Conservation (phyloP, 2,329 filamentous ascomycete species). For the Trichoderma semiorbis region DNA sequence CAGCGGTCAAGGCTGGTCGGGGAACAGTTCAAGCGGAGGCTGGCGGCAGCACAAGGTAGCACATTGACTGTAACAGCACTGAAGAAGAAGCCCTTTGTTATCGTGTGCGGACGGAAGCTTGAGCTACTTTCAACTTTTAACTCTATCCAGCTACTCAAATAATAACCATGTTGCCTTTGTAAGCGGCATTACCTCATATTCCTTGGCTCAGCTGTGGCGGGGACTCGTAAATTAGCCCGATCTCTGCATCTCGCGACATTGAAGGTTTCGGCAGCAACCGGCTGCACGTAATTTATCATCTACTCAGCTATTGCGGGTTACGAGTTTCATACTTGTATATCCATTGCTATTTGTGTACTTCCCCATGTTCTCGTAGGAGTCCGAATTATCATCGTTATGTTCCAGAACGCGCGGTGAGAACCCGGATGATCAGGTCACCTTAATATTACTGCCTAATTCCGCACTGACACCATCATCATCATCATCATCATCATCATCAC, state of each 20-base stretch:
- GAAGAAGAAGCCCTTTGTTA: background rate
- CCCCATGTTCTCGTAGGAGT: background rate
- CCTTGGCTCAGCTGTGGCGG: background rate
- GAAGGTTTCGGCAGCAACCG: background rate
- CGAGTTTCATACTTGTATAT: background rate
- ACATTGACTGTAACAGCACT: background rate
- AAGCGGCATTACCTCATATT: background rate
- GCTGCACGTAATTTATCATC: background rate
- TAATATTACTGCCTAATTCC: background rate
- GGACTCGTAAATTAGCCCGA: background rate
- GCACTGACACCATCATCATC: background rate
- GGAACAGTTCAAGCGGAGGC: background rate
- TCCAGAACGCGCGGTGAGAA: background rate
- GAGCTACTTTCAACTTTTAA: background rate
- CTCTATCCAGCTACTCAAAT: background rate
- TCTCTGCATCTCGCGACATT: background rate
- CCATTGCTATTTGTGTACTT: background rate
- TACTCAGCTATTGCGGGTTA: background rate
- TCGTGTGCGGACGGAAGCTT: background rate
- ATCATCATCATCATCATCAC: background rate
- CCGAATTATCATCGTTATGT: background rate
- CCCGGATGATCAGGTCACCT: background rate
- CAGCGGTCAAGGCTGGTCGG: background rate
- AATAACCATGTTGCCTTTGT: background rate
- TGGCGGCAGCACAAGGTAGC: background rate